A percentile compares a stretch with the other conserved stretches of the same genome.
Conservation (phyloP, 345 rosid species). For the Diplotaxis tenuifolia region DNA sequence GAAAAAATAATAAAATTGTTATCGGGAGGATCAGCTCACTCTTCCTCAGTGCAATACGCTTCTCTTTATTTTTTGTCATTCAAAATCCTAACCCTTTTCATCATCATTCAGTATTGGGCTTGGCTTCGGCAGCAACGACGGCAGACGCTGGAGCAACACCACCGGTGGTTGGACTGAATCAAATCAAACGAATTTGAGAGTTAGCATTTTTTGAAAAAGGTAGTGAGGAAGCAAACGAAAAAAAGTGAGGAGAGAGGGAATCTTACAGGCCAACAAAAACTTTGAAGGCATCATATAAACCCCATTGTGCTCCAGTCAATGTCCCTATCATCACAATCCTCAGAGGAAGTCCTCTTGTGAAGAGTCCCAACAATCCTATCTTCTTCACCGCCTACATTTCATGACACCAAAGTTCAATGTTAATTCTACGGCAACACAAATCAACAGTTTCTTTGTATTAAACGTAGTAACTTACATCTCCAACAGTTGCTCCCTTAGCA, state of each 20-base stretch:
- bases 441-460: not conserved
- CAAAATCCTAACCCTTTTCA: conserved; percentile 32
- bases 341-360: conserved; percentile 96
- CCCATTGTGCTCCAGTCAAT: conserved; percentile 98
- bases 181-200: not conserved
- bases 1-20: conserved; percentile 21
- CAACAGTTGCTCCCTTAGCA: conserved; percentile 94
- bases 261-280: conserved; percentile 98
- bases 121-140: conserved; percentile 34
- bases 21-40: conserved; percentile 20
- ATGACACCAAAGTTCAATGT: not conserved
- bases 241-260: conserved; percentile 6
- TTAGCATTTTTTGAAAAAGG: not conserved
- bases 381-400: conserved; percentile 83
- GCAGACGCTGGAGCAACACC: conserved; percentile 70
- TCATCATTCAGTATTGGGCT: conserved; percentile 17
- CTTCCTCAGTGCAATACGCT: conserved; percentile 13
- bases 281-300: conserved; percentile 93
- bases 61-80: conserved; percentile 22
- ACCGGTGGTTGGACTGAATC: conserved; percentile 91
- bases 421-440: not conserved
- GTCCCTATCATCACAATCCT: conserved; percentile 99
- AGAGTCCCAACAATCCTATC: conserved; percentile 88
- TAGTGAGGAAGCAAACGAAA: not conserved
- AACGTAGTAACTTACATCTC: conserved; percentile 67